These are phyloP conservation scores for Ruellia speciosa DNA, from an alignment of 305 asterid species.

Conservation along the genomic window DNA sequence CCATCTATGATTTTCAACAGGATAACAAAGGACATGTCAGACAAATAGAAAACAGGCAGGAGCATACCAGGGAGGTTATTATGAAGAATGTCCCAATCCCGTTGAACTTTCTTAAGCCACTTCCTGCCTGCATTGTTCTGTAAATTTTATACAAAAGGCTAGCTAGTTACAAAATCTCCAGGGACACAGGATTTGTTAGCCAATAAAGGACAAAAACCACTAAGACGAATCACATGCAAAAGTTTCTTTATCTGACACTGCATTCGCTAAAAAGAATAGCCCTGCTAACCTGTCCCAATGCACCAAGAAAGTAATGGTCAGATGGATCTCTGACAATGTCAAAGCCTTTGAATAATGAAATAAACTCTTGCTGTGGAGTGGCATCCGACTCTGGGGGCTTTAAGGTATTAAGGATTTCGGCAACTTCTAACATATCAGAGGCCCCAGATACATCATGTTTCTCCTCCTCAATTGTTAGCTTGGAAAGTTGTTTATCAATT, in stretches of 20 bases:
- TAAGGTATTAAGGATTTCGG: slow-evolving; percentile 41
- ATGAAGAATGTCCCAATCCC: slow-evolving; percentile 81
- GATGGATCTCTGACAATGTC: slow-evolving; percentile 71
- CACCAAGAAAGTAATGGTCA: slow-evolving; percentile 67
- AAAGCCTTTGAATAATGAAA: slow-evolving; percentile 61
- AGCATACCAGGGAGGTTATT: slow-evolving; percentile 79
- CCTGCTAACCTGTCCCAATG: slow-evolving; percentile 66
- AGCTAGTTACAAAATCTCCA: neutral
- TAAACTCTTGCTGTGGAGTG: slow-evolving; percentile 27
- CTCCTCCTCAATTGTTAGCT: slow-evolving; percentile 30
- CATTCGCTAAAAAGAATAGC: slow-evolving; percentile 4
- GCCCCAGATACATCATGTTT: slow-evolving; percentile 36
- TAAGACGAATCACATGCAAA: slow-evolving; percentile 5
- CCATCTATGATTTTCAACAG: neutral
- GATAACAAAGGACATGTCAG: slow-evolving; percentile 2
- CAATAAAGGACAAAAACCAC: neutral
- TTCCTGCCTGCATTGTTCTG: slow-evolving; percentile 46
- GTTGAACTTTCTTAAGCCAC: slow-evolving; percentile 66
- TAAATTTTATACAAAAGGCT: slow-evolving; percentile 2
- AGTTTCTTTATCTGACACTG: neutral
- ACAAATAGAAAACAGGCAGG: slow-evolving; percentile 4
- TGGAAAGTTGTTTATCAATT: slow-evolving; percentile 32
- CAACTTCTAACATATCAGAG: slow-evolving; percentile 35
- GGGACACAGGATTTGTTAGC: neutral
- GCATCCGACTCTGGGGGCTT: slow-evolving; percentile 32